Conservation (phyloP, 805 yeast species). For the Candida coquimbonensis region DNA sequence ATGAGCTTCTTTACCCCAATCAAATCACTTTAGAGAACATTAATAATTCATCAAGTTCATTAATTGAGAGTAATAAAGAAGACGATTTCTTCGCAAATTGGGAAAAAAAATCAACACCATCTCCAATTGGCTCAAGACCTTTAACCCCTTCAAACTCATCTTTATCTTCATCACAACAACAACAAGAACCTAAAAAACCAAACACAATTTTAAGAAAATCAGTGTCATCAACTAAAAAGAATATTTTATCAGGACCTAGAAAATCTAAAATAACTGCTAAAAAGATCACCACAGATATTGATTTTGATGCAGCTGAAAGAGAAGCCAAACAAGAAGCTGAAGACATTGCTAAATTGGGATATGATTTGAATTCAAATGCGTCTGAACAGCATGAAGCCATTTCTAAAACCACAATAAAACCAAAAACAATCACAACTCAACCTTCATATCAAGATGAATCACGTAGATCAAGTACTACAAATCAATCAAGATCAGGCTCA, state of each 20-base stretch:
- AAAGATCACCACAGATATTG: constrained; percentile 48
- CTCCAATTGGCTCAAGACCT: constrained; percentile 27
- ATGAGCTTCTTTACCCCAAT: constrained; percentile 66
- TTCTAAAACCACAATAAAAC: constrained; percentile 12
- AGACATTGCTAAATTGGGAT: constrained; percentile 41
- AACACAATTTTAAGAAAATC: constrained; percentile 25
- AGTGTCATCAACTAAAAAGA: constrained; percentile 25
- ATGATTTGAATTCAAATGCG: constrained; percentile 28
- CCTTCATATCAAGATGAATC: constrained; percentile 11
- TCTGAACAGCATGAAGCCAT: constrained; percentile 10
- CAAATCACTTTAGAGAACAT: constrained; percentile 57
- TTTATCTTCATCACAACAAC: background rate
- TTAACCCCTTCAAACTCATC: constrained; percentile 15
- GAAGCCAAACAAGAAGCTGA: constrained; percentile 81
- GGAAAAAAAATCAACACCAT: constrained; percentile 62
- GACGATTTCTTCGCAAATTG: constrained; percentile 91
- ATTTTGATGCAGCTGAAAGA: constrained; percentile 62
- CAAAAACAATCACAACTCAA: constrained; percentile 19
- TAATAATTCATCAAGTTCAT: constrained; percentile 28
- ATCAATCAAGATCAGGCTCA: constrained; percentile 8
- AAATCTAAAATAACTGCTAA: constrained; percentile 54
- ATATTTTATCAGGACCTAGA: constrained; percentile 48
- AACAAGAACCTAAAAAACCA: constrained; percentile 18
- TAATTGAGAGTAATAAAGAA: constrained; percentile 30
- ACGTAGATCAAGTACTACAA: constrained; percentile 3